Percentiles rank a stretch among this genome's conserved stretches.
These are phyloP conservation scores for Fusarium odoratissimum DNA, from an alignment of 2,329 filamentous ascomycete genomes.

Conservation along the genomic window DNA sequence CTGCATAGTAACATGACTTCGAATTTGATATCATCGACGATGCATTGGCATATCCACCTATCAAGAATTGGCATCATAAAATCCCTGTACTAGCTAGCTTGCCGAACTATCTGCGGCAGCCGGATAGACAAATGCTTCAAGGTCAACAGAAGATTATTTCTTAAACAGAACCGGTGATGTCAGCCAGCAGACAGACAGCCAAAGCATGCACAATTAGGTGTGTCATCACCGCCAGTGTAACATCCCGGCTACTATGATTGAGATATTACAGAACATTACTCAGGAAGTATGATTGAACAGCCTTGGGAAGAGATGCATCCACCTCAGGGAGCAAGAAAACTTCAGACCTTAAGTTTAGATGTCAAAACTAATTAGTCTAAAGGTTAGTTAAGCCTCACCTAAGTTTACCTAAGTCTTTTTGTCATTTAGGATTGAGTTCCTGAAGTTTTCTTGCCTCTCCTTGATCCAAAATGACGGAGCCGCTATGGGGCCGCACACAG, in stretches of 20 bases:
- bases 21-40: background rate
- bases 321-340: background rate
- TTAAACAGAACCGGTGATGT: background rate
- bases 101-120: conserved; percentile 15
- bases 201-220: background rate
- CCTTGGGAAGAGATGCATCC: background rate
- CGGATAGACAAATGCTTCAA: conserved; percentile 5
- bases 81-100: background rate
- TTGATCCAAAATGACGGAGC: conserved; percentile 16
- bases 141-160: conserved; percentile 2
- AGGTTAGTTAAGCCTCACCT: background rate
- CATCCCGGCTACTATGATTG: background rate
- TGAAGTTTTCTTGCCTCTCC: background rate
- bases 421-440: background rate
- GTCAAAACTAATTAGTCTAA: background rate
- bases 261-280: background rate
- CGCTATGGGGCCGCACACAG: conserved; percentile 28
- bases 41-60: background rate
- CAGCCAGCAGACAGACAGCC: background rate
- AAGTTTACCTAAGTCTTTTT: background rate
- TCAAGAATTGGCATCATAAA: background rate
- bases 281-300: background rate
- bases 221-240: background rate
- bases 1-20: background rate
- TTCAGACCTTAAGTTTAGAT: background rate